Evolutionary conservation across 345 rosid species (phyloP).

Genomic region (Brassica cretica): DNA sequence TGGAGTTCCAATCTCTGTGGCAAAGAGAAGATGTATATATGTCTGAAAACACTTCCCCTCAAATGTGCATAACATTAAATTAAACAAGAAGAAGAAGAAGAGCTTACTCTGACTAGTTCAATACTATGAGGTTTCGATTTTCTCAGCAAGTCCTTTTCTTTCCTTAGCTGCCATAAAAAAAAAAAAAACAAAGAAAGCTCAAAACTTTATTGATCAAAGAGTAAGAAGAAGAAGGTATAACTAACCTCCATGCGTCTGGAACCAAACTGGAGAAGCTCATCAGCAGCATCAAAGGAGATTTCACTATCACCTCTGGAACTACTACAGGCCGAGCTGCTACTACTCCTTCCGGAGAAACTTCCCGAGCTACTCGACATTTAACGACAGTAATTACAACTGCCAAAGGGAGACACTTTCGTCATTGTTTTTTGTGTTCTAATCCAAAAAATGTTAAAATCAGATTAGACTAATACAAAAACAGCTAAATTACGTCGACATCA

Average conservation of each 20-base stretch:
- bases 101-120: constrained; percentile 65
- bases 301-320: constrained; percentile 47
- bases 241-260: constrained; percentile 59
- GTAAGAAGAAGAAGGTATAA: neutral
- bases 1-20: constrained; percentile 65
- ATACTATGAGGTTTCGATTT: constrained; percentile 71
- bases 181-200: neutral
- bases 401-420: neutral
- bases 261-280: constrained; percentile 58
- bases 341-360: constrained; percentile 51
- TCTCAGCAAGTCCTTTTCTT: constrained; percentile 66
- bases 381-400: neutral
- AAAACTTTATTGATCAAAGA: neutral
- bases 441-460: neutral
- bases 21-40: constrained; percentile 21
- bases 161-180: constrained; percentile 61
- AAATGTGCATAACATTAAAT: constrained; percentile 34
- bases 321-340: constrained; percentile 32
- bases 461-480: too few species aligned
- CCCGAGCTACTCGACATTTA: constrained; percentile 47
- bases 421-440: neutral
- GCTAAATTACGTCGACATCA: too few species aligned
- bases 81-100: constrained; percentile 14
- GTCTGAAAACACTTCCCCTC: constrained; percentile 16
- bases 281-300: constrained; percentile 37